Evolutionary conservation across 192 early-diverging fungal genomes (phyloP), one percentile per base, ranked within the genome.

Genomic region (Coemansia sp.): DNA sequence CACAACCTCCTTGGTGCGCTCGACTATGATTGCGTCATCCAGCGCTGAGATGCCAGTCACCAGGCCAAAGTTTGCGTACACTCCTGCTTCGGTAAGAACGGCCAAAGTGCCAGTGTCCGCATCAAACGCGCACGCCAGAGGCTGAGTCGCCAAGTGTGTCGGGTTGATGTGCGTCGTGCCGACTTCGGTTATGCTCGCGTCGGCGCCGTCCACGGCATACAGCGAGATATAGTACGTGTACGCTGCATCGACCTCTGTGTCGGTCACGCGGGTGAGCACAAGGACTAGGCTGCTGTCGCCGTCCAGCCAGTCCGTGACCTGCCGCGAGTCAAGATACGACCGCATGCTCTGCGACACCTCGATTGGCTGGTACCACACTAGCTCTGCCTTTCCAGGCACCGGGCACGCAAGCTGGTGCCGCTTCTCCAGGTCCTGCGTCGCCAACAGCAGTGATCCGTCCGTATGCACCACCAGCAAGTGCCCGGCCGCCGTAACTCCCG

Each of bases 251-350:
- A 35, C 47, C 3, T 75, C 52, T 1, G 42, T 42, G 1, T 75
- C 68, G 1, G 50, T 47, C 10, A 29, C 62, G 25, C 55, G 59
- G 5, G 42, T 35, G 8, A 70, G 46, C 2, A 53, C 49, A 26
- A 75, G 54, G 12, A 39, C 74, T 20, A 77, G 63, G 12, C 55
- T 25, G 14, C 56, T 45, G 35, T 66, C 63, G 31, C 67, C 62
- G 7, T 41, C 50, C 57, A 70, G 32, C 74, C 74, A 77, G 23
- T 77, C 74, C 12, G 67, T 53, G 12, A 70, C 67, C 47, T 70
- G 74, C 20, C 74, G 67, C 30, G 74, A 77, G 17, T 77, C 74
- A 19, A 77, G 55, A 32, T 77, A 77, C 31, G 60, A 70, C n/a
- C 67, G 67, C 74, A 77, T 77, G 60, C 63, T 63, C 52, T 62